Base-by-base conservation (phyloP, 2,329 filamentous ascomycete species). In the Aureobasidium sp. region DNA sequence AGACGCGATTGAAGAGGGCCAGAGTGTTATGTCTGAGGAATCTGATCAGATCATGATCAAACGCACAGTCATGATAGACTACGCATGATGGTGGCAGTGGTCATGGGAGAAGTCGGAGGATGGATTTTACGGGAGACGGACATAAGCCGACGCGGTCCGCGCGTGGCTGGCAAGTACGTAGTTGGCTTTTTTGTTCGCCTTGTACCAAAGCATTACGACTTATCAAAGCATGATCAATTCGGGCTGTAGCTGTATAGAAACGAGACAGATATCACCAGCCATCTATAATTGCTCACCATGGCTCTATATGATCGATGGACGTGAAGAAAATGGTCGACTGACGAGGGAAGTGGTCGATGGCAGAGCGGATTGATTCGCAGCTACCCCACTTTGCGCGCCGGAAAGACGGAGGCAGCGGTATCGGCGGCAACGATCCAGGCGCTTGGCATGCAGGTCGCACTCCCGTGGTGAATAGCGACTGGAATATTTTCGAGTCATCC, bases 401-500 rank as follows among this genome's bases (percentile, higher is more conserved):
- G 50, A 27, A 13, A 54, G 34, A 42, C 30, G 50, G 50, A 54
- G 36, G 50, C 37, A 16, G 45, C 50, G 50, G 16, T 16, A 16
- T 54, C 50, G 50, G 50, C 9, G 29, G 8, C 36, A 54, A 13
- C 53, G 41, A 57, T 57, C 53, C 53, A 57, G 53, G 36, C 53
- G 53, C 53, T 45, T 45, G 53, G 53, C 53, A 36, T 45, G 52
- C 52, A 54, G 52, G 36, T 53, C 34, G 34, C 49, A 37, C 49
- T 29, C 34, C 34, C 32, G 29, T 25, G 29, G 37, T 16, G 9
- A 32, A 27, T 39, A 34, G 34, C 47, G 34, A 34, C 21, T 27
- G 49, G 36, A 57, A 57, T 54, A 36, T 57, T 57, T 57, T 57
- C 36, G 53, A 57, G 53, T 57, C 53, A 57, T 57, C 53, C 41